A percentile compares a stretch with the other conserved stretches of the same genome.
phyloP scores from a whole-genome alignment of 1,284 basidiomycete genomes.

The Farysia itapuensis region DNA sequence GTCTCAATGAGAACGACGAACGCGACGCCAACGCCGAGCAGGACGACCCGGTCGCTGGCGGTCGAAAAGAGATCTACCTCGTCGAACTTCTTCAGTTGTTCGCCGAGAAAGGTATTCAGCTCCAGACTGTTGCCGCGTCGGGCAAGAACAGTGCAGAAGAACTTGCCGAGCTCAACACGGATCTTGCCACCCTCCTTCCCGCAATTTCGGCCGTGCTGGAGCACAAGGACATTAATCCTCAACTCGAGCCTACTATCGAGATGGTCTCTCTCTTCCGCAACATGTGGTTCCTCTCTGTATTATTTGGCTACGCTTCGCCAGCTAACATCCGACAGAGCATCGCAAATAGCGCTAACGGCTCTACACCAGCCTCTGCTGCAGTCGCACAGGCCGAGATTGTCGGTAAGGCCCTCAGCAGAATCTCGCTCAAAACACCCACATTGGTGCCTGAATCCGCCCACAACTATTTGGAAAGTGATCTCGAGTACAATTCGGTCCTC shows the following conservation, averaged over 20 bases:
- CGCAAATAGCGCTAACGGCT: constrained; percentile 5
- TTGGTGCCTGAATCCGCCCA: constrained; percentile 79
- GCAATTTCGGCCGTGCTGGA: constrained; percentile 86
- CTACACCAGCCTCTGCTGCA: constrained; percentile 62
- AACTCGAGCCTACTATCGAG: constrained; percentile 67
- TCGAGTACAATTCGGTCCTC: constrained; percentile 91
- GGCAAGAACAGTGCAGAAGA: constrained; percentile 45
- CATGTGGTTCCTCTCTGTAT: constrained; percentile 87
- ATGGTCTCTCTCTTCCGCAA: constrained; percentile 84
- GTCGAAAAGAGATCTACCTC: constrained; percentile 67
- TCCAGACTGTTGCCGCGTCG: constrained; percentile 75
- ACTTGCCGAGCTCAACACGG: constrained; percentile 44
- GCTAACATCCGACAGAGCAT: constrained; percentile 12
- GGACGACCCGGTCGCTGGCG: constrained; percentile 71
- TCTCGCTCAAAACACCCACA: constrained; percentile 83
- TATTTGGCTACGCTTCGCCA: constrained; percentile 69
- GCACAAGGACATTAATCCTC: constrained; percentile 73
- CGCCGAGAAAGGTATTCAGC: constrained; percentile 85
- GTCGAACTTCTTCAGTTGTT: constrained; percentile 82
- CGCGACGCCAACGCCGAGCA: constrained; percentile 67
- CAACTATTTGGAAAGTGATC: constrained; percentile 82
- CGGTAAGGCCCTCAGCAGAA: constrained; percentile 66
- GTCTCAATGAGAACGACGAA: constrained; percentile 32
- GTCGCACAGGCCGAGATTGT: constrained; percentile 74
- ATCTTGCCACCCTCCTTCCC: constrained; percentile 67